These are phyloP conservation scores for Spiraea crenata DNA, from an alignment of 331 rosid species.

Conservation along the genomic window DNA sequence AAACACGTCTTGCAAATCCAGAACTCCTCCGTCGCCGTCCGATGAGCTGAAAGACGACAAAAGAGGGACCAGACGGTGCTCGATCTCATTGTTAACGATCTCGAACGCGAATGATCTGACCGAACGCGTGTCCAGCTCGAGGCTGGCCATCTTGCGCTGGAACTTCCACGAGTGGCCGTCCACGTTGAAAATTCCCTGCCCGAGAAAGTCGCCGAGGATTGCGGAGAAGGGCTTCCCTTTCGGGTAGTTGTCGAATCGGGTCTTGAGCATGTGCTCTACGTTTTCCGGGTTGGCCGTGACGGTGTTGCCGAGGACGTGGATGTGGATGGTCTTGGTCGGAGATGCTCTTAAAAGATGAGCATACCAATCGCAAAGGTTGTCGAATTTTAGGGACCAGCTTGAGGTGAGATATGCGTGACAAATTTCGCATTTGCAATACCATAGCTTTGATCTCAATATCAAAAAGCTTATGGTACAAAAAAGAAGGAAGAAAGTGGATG, in stretches of 20 bases:
- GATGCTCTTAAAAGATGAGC: constrained; percentile 55
- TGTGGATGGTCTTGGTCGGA: constrained; percentile 62
- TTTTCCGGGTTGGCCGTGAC: constrained; percentile 72
- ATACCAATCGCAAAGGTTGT: constrained; percentile 76
- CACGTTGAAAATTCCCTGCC: constrained; percentile 84
- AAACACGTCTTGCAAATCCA: constrained; percentile 72
- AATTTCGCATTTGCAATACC: constrained; percentile 64
- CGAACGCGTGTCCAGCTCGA: constrained; percentile 50
- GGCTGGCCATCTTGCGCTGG: constrained; percentile 60
- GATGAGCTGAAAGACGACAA: constrained; percentile 19
- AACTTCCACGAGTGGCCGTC: constrained; percentile 73
- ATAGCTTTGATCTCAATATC: constrained; percentile 19
- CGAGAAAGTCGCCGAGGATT: constrained; percentile 71
- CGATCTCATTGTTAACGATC: constrained; percentile 47
- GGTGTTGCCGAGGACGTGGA: constrained; percentile 61
- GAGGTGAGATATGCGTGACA: constrained; percentile 54
- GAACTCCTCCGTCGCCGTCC: constrained; percentile 10
- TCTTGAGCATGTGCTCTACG: constrained; percentile 73
- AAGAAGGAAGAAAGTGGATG: constrained; percentile 17
- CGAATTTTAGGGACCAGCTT: constrained; percentile 56
- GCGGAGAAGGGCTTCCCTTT: constrained; percentile 66
- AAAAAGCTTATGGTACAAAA: constrained; percentile 9
- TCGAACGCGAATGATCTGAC: constrained; percentile 55
- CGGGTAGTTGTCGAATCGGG: constrained; percentile 66
- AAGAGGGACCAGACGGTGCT: constrained; percentile 53